phyloP scores from a whole-genome alignment of 1,139 yeast species.

The Spathaspora sp. region DNA sequence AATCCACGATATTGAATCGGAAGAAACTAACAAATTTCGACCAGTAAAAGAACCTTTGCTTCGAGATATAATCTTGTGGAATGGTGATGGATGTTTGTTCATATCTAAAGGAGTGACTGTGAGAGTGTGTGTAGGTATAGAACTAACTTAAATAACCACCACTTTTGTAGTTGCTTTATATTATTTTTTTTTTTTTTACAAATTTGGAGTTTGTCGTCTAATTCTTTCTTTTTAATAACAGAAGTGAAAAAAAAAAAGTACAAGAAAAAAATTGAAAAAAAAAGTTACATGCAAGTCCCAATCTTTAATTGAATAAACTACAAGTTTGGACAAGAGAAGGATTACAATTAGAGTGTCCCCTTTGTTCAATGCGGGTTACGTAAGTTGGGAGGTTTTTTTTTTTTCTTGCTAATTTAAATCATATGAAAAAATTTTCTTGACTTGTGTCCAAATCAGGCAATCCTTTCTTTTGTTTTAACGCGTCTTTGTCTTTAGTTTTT shows the following conservation, averaged over 20 bases:
- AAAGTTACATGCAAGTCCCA: no score
- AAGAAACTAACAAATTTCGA: constrained; percentile 34
- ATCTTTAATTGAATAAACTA: no score
- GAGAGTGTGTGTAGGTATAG: not conserved
- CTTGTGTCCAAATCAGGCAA: not conserved
- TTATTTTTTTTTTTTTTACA: not conserved
- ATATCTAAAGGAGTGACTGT: not conserved
- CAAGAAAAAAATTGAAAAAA: no score
- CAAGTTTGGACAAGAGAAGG: not conserved
- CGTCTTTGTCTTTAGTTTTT: not conserved
- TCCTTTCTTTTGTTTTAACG: not conserved
- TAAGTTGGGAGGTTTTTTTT: no score
- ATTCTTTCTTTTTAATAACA: no score
- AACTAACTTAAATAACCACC: not conserved
- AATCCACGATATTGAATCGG: constrained; percentile 41
- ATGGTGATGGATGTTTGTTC: constrained; percentile 23
- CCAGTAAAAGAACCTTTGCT: constrained; percentile 41
- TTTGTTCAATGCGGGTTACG: not conserved
- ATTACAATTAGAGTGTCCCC: not conserved
- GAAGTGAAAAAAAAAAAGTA: not conserved
- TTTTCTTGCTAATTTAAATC: not conserved
- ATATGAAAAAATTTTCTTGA: not conserved
- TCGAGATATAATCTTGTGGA: constrained; percentile 31
- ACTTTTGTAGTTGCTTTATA: not conserved
- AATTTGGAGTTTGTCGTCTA: no score